Evolutionary conservation across 371 early-diverging fungal genomes (phyloP), one percentile per base, ranked within the genome.

Genomic region (Conidiobolus coronatus): DNA sequence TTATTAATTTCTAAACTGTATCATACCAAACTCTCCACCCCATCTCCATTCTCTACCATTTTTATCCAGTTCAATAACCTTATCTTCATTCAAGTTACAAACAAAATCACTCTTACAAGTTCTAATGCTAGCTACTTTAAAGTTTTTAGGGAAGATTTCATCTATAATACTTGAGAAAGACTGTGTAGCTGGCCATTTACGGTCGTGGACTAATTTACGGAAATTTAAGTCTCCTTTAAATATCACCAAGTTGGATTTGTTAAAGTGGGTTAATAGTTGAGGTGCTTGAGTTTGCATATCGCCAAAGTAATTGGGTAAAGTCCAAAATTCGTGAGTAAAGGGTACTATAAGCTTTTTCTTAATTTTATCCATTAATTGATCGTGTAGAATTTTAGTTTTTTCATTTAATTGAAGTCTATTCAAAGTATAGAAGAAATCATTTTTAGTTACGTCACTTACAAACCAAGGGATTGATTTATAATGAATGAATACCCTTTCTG

Each of bases 171-270:
- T 69, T 22, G 43, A 55, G 55, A 95, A 89, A 1, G 83, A 71
- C 1, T 86, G 87, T 0, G 76, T 73, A 0, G 70, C 62, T 0
- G 75, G 72, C 85, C 88, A 92, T 22, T 75, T 64, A 56, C 80
- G 78, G 53, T 91, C 91, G 61, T 82, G 84, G 3, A 81, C 75
- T 15, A 89, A 64, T 57, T 95, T 95, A 49, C 96, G 71, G 59
- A 82, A 95, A 65, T 95, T 95, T 53, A 95, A 57, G 54, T 95
- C 96, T 24, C 96, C 96, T 59, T 95, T 95, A 57, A 86, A 92
- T 14, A 95, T 67, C 33, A 83, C 64, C 19, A 87, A 49, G 19
- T 72, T 65, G 2, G 82, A 63, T 21, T 64, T 53, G 12, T 68
- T 42, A 56, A 75, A 56, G 23, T 73, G 65, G 0, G 57, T 45